Percentiles rank a stretch among this genome's conserved stretches.
Conservation (phyloP, 2,329 filamentous ascomycete genomes). For the Trichophyton benhamiae region DNA sequence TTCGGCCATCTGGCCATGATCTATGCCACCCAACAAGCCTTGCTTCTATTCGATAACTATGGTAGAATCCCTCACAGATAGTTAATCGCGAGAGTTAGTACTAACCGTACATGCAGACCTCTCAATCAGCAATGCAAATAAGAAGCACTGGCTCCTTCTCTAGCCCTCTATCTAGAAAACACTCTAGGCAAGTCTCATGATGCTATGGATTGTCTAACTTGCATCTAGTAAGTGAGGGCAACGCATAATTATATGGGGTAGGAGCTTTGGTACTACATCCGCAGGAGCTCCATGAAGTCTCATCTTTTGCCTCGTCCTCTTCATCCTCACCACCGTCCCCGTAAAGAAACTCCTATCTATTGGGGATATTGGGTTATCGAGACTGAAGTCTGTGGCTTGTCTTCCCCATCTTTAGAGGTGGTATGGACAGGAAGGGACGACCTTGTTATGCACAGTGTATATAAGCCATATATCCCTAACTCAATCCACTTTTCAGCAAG, state of each 20-base stretch:
- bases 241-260: background rate
- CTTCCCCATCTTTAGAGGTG: background rate
- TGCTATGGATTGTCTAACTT: background rate
- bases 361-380: background rate
- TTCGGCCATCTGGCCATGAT: background rate
- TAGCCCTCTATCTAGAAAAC: background rate
- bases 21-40: background rate
- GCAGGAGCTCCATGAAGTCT: background rate
- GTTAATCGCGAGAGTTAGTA: background rate
- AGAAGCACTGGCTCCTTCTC: background rate
- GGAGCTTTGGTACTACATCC: background rate
- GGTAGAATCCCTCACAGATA: background rate
- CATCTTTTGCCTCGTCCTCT: background rate
- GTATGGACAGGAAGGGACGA: background rate
- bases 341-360: background rate
- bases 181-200: background rate
- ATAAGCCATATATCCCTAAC: background rate
- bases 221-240: background rate
- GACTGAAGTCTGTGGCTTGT: background rate
- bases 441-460: background rate
- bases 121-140: background rate
- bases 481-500: background rate
- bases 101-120: background rate
- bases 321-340: background rate
- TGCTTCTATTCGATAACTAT: background rate